These are phyloP conservation scores for Sisymbrium irio DNA, from an alignment of 345 rosid species.

Conservation along the genomic window DNA sequence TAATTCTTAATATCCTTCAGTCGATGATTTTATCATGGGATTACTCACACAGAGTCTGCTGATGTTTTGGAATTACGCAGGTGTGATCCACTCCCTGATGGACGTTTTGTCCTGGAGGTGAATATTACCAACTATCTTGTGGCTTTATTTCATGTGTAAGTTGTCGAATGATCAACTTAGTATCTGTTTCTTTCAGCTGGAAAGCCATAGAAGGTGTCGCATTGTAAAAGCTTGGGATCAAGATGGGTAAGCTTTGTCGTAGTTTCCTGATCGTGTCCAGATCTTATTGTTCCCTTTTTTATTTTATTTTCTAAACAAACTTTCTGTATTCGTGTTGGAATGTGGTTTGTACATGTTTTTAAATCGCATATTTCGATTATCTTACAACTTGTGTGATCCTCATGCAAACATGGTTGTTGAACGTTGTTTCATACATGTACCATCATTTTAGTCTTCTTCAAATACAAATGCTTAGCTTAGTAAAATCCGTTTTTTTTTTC, in stretches of 20 bases:
- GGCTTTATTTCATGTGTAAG: neutral
- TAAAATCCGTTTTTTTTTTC: constrained; percentile 17
- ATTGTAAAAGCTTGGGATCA: constrained; percentile 81
- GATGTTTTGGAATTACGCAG: constrained; percentile 42
- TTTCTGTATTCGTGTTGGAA: neutral
- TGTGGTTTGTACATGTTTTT: neutral
- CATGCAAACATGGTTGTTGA: neutral
- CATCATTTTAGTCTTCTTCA: neutral
- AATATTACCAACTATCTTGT: constrained; percentile 6
- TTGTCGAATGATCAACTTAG: constrained; percentile 4
- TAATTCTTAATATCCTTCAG: neutral
- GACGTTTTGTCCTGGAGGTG: constrained; percentile 85
- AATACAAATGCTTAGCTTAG: constrained; percentile 2
- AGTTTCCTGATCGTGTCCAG: neutral
- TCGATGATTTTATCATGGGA: neutral
- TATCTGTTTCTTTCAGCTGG: constrained; percentile 48
- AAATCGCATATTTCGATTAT: neutral
- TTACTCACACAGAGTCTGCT: constrained; percentile 6
- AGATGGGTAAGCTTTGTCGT: constrained; percentile 77
- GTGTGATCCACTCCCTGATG: constrained; percentile 95
- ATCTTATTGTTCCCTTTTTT: neutral
- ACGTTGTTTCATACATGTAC: neutral
- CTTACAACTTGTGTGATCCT: constrained; percentile 1
- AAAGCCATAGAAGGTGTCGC: constrained; percentile 81
- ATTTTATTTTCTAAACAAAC: neutral